A percentile compares a stretch with the other conserved stretches of the same genome.
Conservation (phyloP, 1,139 yeast species). For the Yamadazyma diddensiae region DNA sequence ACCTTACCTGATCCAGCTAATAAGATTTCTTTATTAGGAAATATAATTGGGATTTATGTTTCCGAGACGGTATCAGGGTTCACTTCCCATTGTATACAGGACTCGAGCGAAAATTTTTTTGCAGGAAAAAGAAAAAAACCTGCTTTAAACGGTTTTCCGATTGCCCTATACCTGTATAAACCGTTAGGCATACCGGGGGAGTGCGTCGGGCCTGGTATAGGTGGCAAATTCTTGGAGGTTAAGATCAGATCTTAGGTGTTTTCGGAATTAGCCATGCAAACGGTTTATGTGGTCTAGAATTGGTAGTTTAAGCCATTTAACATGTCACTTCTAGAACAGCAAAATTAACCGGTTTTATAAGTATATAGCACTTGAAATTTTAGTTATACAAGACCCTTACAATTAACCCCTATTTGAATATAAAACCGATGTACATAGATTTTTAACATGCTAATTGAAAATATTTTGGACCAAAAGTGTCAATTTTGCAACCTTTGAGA, state of each 20-base stretch:
- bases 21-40: conserved; percentile 2
- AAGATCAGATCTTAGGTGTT: too few species aligned
- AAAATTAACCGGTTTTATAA: neutral
- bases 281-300: neutral
- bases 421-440: too few species aligned
- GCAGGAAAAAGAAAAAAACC: too few species aligned
- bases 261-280: neutral
- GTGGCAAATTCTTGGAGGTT: too few species aligned
- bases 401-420: neutral
- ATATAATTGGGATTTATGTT: conserved; percentile 1
- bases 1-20: conserved; percentile 1
- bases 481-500: neutral
- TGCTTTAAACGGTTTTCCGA: neutral
- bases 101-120: neutral
- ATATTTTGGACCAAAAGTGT: too few species aligned
- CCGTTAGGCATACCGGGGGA: neutral
- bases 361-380: too few species aligned
- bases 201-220: too few species aligned
- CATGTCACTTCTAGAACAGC: neutral
- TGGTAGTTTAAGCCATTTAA: neutral
- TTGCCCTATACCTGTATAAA: neutral
- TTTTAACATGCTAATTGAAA: too few species aligned
- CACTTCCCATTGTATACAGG: neutral
- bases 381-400: neutral
- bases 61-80: neutral